Evolutionary conservation across 2,329 filamentous ascomycete genomes (phyloP), one percentile per base, ranked within the genome.

Genomic region (Curvularia spicifera): DNA sequence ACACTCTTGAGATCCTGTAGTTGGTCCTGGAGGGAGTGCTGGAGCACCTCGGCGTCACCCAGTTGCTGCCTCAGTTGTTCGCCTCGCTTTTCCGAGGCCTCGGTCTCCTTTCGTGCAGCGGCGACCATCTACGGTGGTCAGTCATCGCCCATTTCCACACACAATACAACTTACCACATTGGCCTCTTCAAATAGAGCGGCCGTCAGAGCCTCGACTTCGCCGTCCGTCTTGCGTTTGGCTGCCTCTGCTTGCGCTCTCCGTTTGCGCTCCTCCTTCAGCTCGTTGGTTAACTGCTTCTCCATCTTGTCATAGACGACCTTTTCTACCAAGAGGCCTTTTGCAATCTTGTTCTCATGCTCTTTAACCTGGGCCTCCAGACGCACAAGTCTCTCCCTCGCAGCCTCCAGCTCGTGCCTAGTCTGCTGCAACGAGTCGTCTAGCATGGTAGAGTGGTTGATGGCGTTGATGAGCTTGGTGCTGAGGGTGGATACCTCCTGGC

Each of bases 391-490:
- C 47, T 89, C 85, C 58, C 84, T 85, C 8, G 92, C 87, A 33
- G 85, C 77, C 53, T 96, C 91, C 46, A 98, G 81, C 72, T 98
- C 93, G 74, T 93, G 89, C 37, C 93, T 87, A 15, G 93, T 90
- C 51, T 87, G 88, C 49, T 91, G 89, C 18, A 99, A 82, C 10
- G 87, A 91, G 76, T 99, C 95, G 77, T 98, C 95, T 44, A 99
- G 84, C 22, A 86, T 89, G 7, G 93, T 97, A 78, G 97, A 93
- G 76, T 96, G 90, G 75, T 99, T 99, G 78, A 99, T 97, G 44
- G 95, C 94, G 72, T 95, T 94, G 69, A 99, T 94, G 63, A 99
- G 87, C 78, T 99, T 99, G 48, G 93, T 94, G 78, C 93, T 98
- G 31, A 99, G 82, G 6, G 91, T 88, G 7, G 94, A 91, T 28